These are phyloP conservation scores for Fusarium lateritium DNA, from an alignment of 2,329 filamentous ascomycete genomes.

Conservation along the genomic window DNA sequence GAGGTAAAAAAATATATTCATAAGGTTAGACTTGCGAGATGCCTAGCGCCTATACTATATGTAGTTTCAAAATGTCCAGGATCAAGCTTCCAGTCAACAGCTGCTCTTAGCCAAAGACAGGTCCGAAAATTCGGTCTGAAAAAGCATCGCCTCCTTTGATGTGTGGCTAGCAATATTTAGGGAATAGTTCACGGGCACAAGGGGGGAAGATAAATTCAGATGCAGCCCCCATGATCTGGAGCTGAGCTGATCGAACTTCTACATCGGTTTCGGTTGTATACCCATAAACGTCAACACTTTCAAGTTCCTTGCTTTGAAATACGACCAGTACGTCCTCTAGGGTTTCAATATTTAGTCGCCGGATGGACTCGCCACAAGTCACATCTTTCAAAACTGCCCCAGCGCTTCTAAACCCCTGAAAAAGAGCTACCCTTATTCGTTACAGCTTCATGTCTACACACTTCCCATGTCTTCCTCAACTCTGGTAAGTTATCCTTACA, in stretches of 20 bases:
- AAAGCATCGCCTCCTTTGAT: not conserved
- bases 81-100: not conserved
- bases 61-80: not conserved
- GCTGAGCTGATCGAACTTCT: conserved; percentile 3
- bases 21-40: not conserved
- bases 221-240: not conserved
- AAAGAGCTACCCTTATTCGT: not conserved
- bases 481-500: conserved; percentile 34
- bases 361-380: no score
- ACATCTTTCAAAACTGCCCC: conserved; percentile 10
- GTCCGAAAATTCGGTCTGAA: not conserved
- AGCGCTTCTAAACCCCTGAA: not conserved
- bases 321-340: no score
- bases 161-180: not conserved
- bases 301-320: not conserved
- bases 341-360: no score
- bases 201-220: not conserved
- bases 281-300: not conserved
- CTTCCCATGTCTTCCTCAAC: conserved; percentile 32
- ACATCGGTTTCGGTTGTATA: not conserved
- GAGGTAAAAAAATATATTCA: not conserved
- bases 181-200: conserved; percentile 11
- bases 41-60: not conserved
- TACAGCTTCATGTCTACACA: not conserved
- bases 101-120: not conserved